Base-by-base conservation (phyloP, 768 basidiomycete genomes). In the Agrocybe praecox region DNA sequence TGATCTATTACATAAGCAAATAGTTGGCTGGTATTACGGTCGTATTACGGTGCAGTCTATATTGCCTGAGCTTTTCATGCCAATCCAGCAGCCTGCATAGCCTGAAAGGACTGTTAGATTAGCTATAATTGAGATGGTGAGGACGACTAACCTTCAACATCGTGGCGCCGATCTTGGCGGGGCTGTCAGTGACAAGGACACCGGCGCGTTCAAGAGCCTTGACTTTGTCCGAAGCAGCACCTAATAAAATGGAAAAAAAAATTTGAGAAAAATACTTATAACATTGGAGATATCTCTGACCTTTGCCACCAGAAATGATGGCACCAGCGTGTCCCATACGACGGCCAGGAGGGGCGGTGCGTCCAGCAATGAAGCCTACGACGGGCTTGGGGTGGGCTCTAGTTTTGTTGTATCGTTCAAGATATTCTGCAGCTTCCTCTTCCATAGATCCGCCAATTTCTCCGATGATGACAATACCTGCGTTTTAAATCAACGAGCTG, bases 391-490 rank as follows among this genome's bases (percentile, higher is more conserved):
- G 93, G 62, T 87, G 79, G 53, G 74, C 74, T 52, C 91, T 84
- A 23, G 89, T 94, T 76, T 93, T 92, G 81, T 99, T 99, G 80
- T 92, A 89, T 72, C 84, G 81, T 70, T 92, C 90, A 53, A 99
- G 79, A 75, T 96, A 98, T 64, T 95, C 97, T 6, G 97, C 97
- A 7, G 97, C 97, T 62, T 98, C 96, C 73, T 99, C 97, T 76
- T 99, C 97, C 96, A 98, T 97, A 8, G 93, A 90, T 19, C 97
- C 97, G 61, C 97, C 97, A 64, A 99, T 99, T 77, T 99, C 97
- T 58, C 97, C 97, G 65, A 99, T 99, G 60, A 98, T 80, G 60
- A 99, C 96, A 62, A 99, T 96, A 65, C 96, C 92, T 94, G 57
- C 32, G 34, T 21, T 24, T 11, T 12, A 43, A 55, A 36, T 40